Percentiles rank a stretch among this genome's conserved stretches.
phyloP scores from a whole-genome alignment of 2,329 filamentous ascomycete species.

The Pleurostoma richardsiae region DNA sequence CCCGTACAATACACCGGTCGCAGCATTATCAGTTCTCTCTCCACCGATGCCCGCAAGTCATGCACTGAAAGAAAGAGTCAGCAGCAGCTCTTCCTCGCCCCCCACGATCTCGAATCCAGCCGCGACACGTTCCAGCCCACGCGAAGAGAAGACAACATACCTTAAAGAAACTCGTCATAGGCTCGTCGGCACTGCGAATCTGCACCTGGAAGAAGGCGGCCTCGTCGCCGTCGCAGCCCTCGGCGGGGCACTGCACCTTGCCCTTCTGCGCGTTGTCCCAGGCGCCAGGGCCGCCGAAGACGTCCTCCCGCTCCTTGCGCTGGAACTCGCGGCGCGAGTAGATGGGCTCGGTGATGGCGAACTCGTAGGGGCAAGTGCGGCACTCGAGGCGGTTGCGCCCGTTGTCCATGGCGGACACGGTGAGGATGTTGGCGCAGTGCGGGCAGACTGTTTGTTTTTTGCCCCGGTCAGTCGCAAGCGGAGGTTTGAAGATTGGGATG shows the following conservation, averaged over 20 bases:
- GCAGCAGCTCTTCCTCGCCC: slow-evolving; percentile 4
- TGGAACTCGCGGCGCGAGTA: slow-evolving; percentile 81
- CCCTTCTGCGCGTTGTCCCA: slow-evolving; percentile 92
- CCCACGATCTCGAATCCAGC: no score
- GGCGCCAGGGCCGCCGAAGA: slow-evolving; percentile 81
- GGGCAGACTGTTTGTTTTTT: slow-evolving; percentile 61
- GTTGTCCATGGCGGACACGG: slow-evolving; percentile 56
- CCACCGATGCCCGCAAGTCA: slow-evolving; percentile 62
- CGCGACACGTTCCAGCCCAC: no score
- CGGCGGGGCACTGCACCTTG: slow-evolving; percentile 74
- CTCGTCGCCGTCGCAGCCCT: slow-evolving; percentile 74
- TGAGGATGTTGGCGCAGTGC: slow-evolving; percentile 78
- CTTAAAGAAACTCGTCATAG: slow-evolving; percentile 96
- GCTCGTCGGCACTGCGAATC: slow-evolving; percentile 96
- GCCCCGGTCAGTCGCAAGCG: not conserved
- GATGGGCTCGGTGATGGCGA: slow-evolving; percentile 71
- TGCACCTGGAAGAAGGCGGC: slow-evolving; percentile 96
- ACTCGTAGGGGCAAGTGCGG: slow-evolving; percentile 91
- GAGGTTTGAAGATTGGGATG: not conserved
- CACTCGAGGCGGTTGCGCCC: slow-evolving; percentile 84
- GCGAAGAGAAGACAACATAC: slow-evolving; percentile 31
- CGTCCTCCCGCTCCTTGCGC: slow-evolving; percentile 81
- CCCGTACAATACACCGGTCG: no score
- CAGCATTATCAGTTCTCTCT: slow-evolving; percentile 50
- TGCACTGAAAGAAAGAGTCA: slow-evolving; percentile 44